phyloP scores from a whole-genome alignment of 306 rosid genomes.

The Quercus parvula region DNA sequence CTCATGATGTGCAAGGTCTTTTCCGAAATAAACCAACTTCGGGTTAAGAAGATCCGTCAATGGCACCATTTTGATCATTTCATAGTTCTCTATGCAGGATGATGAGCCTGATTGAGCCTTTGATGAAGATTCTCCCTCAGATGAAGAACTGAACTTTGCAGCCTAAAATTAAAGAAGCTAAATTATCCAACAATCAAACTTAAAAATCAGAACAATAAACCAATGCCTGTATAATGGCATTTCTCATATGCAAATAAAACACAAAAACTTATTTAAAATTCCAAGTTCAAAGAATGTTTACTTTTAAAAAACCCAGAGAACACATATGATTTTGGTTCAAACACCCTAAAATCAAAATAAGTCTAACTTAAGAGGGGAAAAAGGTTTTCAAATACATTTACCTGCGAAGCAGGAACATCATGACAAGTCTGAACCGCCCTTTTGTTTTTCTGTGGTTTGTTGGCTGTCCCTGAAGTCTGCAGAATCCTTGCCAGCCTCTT shows the following conservation, averaged over 20 bases:
- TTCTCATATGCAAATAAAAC: neutral
- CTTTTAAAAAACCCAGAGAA: neutral
- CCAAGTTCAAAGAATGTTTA: neutral
- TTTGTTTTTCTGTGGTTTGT: constrained; percentile 52
- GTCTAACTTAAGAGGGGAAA: neutral
- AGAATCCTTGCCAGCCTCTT: constrained; percentile 79
- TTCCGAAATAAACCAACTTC: constrained; percentile 21
- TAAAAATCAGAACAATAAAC: neutral
- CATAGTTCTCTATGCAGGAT: constrained; percentile 30
- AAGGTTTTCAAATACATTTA: neutral
- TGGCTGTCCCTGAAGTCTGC: constrained; percentile 42
- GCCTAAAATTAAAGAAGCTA: constrained; percentile 29
- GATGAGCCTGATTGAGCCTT: constrained; percentile 36
- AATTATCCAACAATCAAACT: neutral
- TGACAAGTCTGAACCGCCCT: constrained; percentile 20
- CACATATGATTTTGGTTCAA: neutral
- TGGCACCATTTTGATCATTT: constrained; percentile 47
- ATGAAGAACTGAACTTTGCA: constrained; percentile 50
- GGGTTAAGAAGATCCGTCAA: constrained; percentile 52
- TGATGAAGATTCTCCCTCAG: constrained; percentile 62
- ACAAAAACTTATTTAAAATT: neutral
- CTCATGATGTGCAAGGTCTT: constrained; percentile 33
- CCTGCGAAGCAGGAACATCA: constrained; percentile 41
- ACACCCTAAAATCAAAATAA: neutral
- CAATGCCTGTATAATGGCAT: too few species aligned